Conservation (phyloP, 371 early-diverging fungal genomes). For the Mortierella sp. region DNA sequence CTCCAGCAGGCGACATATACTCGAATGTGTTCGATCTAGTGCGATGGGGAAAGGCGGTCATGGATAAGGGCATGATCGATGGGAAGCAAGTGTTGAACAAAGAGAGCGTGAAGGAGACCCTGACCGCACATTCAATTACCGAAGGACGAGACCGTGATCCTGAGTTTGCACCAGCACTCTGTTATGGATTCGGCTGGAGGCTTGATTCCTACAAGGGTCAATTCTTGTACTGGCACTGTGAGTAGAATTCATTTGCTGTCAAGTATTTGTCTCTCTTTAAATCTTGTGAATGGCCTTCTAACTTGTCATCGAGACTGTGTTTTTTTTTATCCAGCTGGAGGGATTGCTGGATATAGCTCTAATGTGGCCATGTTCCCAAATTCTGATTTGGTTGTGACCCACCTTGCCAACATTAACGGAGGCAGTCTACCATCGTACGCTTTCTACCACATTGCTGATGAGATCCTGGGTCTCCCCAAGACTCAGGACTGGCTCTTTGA, state of each 20-base stretch:
- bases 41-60: constrained; percentile 1
- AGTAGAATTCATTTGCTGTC: background rate
- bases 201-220: constrained; percentile 23
- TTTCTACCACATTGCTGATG: constrained; percentile 22
- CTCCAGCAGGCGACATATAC: constrained; percentile 23
- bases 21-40: constrained; percentile 17
- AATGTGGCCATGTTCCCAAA: constrained; percentile 21
- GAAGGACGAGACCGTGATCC: background rate
- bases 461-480: constrained; percentile 22
- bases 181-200: constrained; percentile 13
- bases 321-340: constrained; percentile 15
- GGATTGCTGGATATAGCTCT: constrained; percentile 4
- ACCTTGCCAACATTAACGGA: constrained; percentile 12
- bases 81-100: constrained; percentile 23
- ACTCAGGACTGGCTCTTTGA: constrained; percentile 22
- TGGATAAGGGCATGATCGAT: constrained; percentile 11
- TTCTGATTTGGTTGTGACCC: constrained; percentile 24
- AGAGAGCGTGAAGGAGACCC: constrained; percentile 8
- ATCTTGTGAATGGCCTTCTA: background rate
- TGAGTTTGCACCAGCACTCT: background rate
- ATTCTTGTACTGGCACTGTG: constrained; percentile 8
- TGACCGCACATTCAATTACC: constrained; percentile 7
- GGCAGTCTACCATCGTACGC: background rate
- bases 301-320: too few relatives aligned
- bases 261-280: background rate